phyloP scores from a whole-genome alignment of 1,284 basidiomycete genomes.

The Cryptococcus sp. region DNA sequence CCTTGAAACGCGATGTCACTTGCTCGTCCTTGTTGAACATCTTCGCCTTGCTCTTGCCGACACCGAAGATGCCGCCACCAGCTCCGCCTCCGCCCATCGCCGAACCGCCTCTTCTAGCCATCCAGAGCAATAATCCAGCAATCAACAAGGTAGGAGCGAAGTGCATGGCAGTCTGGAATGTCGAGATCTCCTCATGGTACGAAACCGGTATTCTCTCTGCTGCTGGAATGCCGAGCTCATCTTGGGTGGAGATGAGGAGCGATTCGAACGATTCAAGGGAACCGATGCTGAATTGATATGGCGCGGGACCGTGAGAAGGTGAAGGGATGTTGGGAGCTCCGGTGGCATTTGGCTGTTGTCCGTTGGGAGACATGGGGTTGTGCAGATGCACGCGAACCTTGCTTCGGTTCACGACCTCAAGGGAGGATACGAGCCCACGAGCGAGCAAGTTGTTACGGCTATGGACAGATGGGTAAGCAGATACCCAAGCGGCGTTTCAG shows the following conservation, averaged over 20 bases:
- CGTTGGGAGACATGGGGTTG: constrained; percentile 39
- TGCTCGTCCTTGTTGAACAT: constrained; percentile 98
- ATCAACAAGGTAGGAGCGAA: constrained; percentile 93
- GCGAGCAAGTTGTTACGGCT: constrained; percentile 87
- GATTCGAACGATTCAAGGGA: constrained; percentile 96
- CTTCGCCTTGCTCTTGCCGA: constrained; percentile 93
- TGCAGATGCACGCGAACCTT: constrained; percentile 64
- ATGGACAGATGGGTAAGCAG: constrained; percentile 9
- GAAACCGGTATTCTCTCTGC: constrained; percentile 94
- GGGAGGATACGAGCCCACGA: constrained; percentile 92
- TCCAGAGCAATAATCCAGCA: constrained; percentile 85
- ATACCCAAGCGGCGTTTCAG: too few species aligned
- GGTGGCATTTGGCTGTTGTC: constrained; percentile 15
- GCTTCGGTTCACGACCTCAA: constrained; percentile 88
- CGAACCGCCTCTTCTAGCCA: constrained; percentile 73
- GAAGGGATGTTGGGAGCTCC: constrained; percentile 35
- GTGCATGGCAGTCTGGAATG: constrained; percentile 78
- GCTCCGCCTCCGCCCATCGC: constrained; percentile 62
- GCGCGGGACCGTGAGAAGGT: constrained; percentile 50
- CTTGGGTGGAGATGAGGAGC: constrained; percentile 89
- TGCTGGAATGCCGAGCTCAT: constrained; percentile 86
- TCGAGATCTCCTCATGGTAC: constrained; percentile 92
- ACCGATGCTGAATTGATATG: constrained; percentile 94
- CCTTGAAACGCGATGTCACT: constrained; percentile 89
- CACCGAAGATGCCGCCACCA: constrained; percentile 91